Conservation (phyloP, 106 monocot genomes). For the Dendrobium huoshanense region DNA sequence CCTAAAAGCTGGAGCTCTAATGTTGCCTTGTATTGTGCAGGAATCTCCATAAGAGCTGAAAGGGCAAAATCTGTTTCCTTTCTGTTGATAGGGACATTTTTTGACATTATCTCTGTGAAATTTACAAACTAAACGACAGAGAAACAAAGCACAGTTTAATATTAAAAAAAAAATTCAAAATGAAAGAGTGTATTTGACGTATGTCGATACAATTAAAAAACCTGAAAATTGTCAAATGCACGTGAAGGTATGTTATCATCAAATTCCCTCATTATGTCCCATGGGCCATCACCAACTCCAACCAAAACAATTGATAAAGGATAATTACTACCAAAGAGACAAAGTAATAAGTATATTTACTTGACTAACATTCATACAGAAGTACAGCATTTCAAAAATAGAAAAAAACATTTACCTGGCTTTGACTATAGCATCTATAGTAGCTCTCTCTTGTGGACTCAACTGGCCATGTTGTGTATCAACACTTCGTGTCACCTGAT, state of each 20-base stretch:
- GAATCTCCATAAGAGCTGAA: slow-evolving; percentile 79
- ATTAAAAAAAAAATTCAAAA: background rate
- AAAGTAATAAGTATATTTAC: slow-evolving; percentile 2
- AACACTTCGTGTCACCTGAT: slow-evolving; percentile 74
- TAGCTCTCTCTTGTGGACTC: slow-evolving; percentile 62
- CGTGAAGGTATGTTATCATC: slow-evolving; percentile 77
- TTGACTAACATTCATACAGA: background rate
- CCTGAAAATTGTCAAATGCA: slow-evolving; percentile 81
- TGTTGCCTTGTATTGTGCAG: slow-evolving; percentile 75
- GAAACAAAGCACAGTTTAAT: background rate
- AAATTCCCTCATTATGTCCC: slow-evolving; percentile 85
- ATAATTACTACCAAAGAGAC: slow-evolving; percentile 34
- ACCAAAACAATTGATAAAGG: slow-evolving; percentile 78
- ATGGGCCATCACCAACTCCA: slow-evolving; percentile 83
- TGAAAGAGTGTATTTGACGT: background rate
- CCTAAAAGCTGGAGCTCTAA: slow-evolving; percentile 67
- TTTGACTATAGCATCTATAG: slow-evolving; percentile 68
- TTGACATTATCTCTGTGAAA: slow-evolving; percentile 70
- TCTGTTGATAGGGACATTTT: slow-evolving; percentile 26
- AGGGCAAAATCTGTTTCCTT: slow-evolving; percentile 80
- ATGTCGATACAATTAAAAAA: slow-evolving; percentile 9
- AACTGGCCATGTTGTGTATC: slow-evolving; percentile 45
- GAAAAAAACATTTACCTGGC: slow-evolving; percentile 44
- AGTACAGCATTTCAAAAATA: background rate
- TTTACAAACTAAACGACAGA: slow-evolving; percentile 67